These are phyloP conservation scores for Diaporthe nobilis DNA, from an alignment of 2,329 filamentous ascomycete genomes.

Conservation along the genomic window DNA sequence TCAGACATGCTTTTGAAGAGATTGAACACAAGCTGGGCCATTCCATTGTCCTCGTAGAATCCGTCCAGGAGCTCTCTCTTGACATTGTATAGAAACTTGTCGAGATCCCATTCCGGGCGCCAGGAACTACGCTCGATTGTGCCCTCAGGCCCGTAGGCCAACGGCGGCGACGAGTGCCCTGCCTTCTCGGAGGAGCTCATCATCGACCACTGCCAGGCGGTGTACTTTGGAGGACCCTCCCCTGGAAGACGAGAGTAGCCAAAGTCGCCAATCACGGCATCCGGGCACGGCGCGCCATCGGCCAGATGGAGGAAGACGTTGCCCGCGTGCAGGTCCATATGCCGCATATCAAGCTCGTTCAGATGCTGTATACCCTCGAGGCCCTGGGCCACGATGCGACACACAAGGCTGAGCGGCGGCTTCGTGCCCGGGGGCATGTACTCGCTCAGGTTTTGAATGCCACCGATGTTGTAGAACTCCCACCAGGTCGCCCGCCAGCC, in stretches of 20 bases:
- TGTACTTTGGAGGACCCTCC: neutral
- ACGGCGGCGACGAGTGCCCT: neutral
- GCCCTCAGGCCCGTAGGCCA: neutral
- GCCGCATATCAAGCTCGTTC: neutral
- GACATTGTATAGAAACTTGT: neutral
- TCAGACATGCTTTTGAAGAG: neutral
- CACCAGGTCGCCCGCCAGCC: neutral
- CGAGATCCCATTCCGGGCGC: neutral
- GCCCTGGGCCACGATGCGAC: neutral
- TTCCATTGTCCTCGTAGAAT: neutral
- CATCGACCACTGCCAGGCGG: accelerated
- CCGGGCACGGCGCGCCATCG: neutral
- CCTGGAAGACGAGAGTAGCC: neutral
- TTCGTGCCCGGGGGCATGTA: no score
- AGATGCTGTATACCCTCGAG: neutral
- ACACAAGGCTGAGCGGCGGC: slow-evolving; percentile 3
- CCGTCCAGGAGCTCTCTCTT: neutral
- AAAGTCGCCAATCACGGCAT: neutral
- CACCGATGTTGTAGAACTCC: neutral
- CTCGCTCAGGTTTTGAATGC: neutral
- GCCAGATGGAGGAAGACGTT: neutral
- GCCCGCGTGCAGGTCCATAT: neutral
- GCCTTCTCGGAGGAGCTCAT: neutral
- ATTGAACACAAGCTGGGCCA: neutral
- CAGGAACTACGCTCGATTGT: neutral